Evolutionary conservation across 345 rosid species (phyloP).

Genomic region (Citrus trifoliata): DNA sequence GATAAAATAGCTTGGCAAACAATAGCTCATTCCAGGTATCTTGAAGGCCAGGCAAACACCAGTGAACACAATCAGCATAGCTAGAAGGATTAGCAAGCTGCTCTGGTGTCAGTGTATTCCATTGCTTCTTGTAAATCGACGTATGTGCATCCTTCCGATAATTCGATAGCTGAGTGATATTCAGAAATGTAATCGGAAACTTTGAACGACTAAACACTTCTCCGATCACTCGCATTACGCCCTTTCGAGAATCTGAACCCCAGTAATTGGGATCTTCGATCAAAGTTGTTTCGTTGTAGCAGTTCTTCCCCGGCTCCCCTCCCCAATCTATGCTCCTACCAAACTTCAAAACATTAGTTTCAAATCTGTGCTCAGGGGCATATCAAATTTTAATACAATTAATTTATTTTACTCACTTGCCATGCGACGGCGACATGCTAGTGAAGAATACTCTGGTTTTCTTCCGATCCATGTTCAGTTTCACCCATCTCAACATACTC

Average conservation of each 20-base stretch:
- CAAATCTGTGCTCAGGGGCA: not conserved
- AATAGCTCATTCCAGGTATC: constrained; percentile 96
- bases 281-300: constrained; percentile 68
- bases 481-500: constrained; percentile 83
- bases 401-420: constrained; percentile 43
- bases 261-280: constrained; percentile 70
- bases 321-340: constrained; percentile 88
- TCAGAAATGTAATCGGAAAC: constrained; percentile 70
- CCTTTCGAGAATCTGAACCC: constrained; percentile 74
- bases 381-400: not conserved
- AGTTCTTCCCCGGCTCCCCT: constrained; percentile 53
- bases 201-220: constrained; percentile 64
- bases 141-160: constrained; percentile 91
- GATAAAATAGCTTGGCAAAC: constrained; percentile 75
- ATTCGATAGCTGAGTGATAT: constrained; percentile 79
- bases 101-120: constrained; percentile 64
- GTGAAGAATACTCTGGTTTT: constrained; percentile 86
- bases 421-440: constrained; percentile 96
- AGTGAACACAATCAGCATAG: constrained; percentile 88
- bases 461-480: constrained; percentile 66
- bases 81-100: constrained; percentile 64
- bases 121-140: constrained; percentile 89
- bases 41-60: constrained; percentile 94
- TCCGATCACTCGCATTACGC: constrained; percentile 79
- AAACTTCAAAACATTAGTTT: not conserved